Conservation (phyloP, 768 basidiomycete species). For the Termitomyces sp. region DNA sequence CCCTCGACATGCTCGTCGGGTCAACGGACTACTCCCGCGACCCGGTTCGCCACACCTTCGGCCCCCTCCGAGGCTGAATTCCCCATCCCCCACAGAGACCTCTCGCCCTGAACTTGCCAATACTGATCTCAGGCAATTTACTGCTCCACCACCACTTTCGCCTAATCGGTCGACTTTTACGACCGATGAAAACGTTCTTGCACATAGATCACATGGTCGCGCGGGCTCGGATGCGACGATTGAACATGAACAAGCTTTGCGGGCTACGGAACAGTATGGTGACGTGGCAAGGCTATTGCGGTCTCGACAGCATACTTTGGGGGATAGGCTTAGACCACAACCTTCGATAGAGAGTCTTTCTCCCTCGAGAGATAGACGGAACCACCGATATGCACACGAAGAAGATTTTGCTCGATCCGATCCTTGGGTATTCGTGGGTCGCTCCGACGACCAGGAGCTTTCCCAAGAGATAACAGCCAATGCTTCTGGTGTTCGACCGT, state of each 20-base stretch:
- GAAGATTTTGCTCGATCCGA: slow-evolving; percentile 23
- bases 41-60: slow-evolving; percentile 33
- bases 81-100: slow-evolving; percentile 26
- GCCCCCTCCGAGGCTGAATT: slow-evolving; percentile 24
- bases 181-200: slow-evolving; percentile 34
- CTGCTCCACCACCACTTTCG: slow-evolving; percentile 38
- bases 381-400: slow-evolving; percentile 22
- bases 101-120: slow-evolving; percentile 12
- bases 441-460: slow-evolving; percentile 28
- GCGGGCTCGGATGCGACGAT: slow-evolving; percentile 50
- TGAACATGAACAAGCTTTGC: slow-evolving; percentile 43
- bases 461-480: slow-evolving; percentile 21
- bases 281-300: slow-evolving; percentile 26
- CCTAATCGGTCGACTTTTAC: slow-evolving; percentile 39
- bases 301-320: slow-evolving; percentile 23
- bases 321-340: slow-evolving; percentile 25
- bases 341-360: slow-evolving; percentile 29
- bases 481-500: slow-evolving; percentile 26
- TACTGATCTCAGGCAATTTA: slow-evolving; percentile 9
- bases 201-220: slow-evolving; percentile 33
- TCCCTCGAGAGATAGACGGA: slow-evolving; percentile 19
- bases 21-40: slow-evolving; percentile 28
- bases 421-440: slow-evolving; percentile 25
- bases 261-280: slow-evolving; percentile 35
- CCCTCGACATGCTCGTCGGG: slow-evolving; percentile 35